Evolutionary conservation across 805 yeast species (phyloP).

Genomic region (Hanseniaspora thailandica): DNA sequence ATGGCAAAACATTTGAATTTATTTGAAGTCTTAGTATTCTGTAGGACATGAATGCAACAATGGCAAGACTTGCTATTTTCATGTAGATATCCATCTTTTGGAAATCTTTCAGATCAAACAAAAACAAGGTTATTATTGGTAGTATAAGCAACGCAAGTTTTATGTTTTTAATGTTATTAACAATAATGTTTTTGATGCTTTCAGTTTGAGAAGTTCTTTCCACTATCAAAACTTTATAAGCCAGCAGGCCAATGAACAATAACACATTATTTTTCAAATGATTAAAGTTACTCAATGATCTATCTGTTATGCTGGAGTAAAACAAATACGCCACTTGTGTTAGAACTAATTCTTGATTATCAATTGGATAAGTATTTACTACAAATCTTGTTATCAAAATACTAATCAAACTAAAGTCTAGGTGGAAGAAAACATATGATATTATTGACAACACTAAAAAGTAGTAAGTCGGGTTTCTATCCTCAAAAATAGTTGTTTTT

Average conservation of each 20-base stretch:
- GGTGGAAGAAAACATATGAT: neutral
- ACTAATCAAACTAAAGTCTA: slow-evolving; percentile 2
- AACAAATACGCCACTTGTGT: neutral
- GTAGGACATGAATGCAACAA: neutral
- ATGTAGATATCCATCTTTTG: neutral
- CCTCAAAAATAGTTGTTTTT: neutral
- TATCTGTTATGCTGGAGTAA: neutral
- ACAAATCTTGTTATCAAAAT: neutral
- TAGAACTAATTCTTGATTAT: neutral
- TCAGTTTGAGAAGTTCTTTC: neutral
- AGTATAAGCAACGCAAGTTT: neutral
- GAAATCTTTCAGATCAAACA: neutral
- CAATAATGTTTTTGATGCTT: neutral
- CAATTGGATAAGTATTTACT: neutral
- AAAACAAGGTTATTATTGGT: neutral
- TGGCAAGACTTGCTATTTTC: neutral
- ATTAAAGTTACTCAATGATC: neutral
- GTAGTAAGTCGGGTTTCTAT: neutral
- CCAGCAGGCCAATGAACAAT: neutral
- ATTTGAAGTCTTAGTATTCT: neutral
- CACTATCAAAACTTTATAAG: neutral
- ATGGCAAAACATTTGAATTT: neutral
- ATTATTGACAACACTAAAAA: neutral
- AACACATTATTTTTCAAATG: neutral
- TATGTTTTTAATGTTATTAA: neutral